Percentiles rank a stretch among this genome's conserved stretches.
These are phyloP conservation scores for Noccaea bulbosa DNA, from an alignment of 345 rosid genomes.

Conservation along the genomic window DNA sequence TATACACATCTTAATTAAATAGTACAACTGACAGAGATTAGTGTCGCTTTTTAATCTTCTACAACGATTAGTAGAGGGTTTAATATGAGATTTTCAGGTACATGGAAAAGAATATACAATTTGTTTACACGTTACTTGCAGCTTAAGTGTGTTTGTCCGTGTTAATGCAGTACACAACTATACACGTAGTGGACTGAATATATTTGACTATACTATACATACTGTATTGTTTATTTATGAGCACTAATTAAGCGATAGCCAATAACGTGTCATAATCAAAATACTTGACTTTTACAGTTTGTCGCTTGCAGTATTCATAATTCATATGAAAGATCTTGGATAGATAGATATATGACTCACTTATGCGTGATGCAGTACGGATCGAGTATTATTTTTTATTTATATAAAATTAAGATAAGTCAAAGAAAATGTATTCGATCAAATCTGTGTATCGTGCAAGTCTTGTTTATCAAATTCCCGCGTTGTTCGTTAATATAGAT, in stretches of 20 bases:
- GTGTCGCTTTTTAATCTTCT: neutral
- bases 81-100: too few relatives aligned
- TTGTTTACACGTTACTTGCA: constrained; percentile 8
- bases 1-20: neutral
- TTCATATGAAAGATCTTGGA: neutral
- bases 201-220: constrained; percentile 13
- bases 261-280: constrained; percentile 29
- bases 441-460: constrained; percentile 29
- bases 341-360: neutral
- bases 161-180: neutral
- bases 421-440: neutral
- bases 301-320: neutral
- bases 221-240: neutral
- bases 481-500: neutral
- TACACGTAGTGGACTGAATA: constrained; percentile 12
- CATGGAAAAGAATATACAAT: neutral
- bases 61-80: too few relatives aligned
- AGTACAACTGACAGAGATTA: neutral
- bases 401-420: constrained; percentile 7
- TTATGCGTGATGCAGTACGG: constrained; percentile 16
- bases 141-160: neutral
- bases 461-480: constrained; percentile 8
- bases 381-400: neutral
- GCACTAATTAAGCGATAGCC: constrained; percentile 3
- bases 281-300: constrained; percentile 2